Base-by-base conservation (phyloP, 768 basidiomycete genomes). In the Russula compacta region DNA sequence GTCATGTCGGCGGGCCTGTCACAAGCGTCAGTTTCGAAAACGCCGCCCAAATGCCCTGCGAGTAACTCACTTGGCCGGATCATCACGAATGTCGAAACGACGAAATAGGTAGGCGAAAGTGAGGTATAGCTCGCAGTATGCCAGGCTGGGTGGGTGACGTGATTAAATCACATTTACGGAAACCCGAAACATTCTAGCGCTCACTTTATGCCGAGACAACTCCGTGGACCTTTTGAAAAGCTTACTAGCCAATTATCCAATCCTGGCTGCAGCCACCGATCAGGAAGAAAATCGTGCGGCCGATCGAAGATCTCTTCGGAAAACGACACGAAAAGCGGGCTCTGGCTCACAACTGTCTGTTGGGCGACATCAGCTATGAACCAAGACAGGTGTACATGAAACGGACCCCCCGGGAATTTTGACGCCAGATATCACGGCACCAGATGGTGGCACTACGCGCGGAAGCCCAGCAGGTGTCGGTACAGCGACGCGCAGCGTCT, bases 201-300 rank as follows among this genome's bases (percentile, higher is more conserved):
- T 63, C 6, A 67, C 67, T 67, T 67, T 14, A 65, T 67, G 8
- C 66, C 67, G 7, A 67, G 53, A 35, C 67, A 67, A 33, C 61
- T 64, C 4, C 67, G 56, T 3, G 67, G 67, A 1, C 67, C 67
- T 49, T 63, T 67, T 2, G 67, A 67, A 42, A 68, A 68, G 3
- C 33, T 39, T 17, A 67, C 58, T 3, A 67, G 40, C 35, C 59
- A 65, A 17, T 40, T 56, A 1, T 67, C 67, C n/a, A 67, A 43
- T 15, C 46, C 62, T 6, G 53, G 32, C 19, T 47, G 50, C 9
- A 61, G 54, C 67, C 67, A 67, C 15, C 67, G 44, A 10, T 67
- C 66, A n/a, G 67, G 67, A 29, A 54, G 52, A n/a, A 67, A 67
- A 0, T 49, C 54, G 17, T 42, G 12, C 9, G 67, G 63, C 1